These are phyloP conservation scores for Solanum appendiculatum DNA, from an alignment of 257 asterid species.

Conservation along the genomic window DNA sequence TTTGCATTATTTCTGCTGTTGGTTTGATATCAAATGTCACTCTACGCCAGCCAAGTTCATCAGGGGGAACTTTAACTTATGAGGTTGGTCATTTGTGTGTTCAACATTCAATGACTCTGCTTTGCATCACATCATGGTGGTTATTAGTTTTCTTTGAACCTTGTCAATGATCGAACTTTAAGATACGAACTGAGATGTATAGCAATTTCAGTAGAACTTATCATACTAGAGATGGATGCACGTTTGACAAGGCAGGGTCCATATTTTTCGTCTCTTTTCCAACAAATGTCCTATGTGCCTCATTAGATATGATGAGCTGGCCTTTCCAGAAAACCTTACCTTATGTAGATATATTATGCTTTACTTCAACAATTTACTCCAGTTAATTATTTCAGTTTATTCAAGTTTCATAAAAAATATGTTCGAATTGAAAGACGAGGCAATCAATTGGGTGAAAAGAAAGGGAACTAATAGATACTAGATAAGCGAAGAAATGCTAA, in stretches of 20 bases:
- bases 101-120: not conserved
- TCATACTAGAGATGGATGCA: not conserved
- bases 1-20: constrained; percentile 71
- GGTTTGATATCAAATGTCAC: constrained; percentile 72
- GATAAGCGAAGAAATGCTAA: not conserved
- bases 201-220: not conserved
- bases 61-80: constrained; percentile 72
- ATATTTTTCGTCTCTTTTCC: not conserved
- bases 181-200: not conserved
- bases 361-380: no score
- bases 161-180: not conserved
- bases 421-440: no score
- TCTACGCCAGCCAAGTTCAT: constrained; percentile 60
- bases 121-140: not conserved
- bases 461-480: no score
- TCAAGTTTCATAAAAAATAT: no score
- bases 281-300: not conserved
- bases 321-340: no score
- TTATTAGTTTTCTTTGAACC: not conserved
- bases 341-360: no score
- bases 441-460: no score
- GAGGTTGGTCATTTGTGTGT: constrained; percentile 28
- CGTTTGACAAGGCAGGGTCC: not conserved
- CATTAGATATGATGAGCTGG: no score
- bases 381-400: no score